Evolutionary conservation across 2,329 filamentous ascomycete species (phyloP).

Genomic region (Orbilia ellipsospora): DNA sequence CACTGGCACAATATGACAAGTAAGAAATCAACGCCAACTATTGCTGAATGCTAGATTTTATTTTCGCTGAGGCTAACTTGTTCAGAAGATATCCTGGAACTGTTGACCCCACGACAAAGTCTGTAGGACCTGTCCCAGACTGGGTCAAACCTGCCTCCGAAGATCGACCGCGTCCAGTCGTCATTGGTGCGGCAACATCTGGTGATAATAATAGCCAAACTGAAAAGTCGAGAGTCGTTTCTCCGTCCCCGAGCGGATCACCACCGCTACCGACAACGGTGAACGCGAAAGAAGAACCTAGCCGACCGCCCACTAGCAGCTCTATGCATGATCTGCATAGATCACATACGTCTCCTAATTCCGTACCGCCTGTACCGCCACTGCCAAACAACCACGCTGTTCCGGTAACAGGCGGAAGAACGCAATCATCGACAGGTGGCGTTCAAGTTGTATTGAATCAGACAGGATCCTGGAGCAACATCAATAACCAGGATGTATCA

Average conservation of each 20-base stretch:
- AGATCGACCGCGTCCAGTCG: constrained; percentile 41
- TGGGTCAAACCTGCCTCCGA: constrained; percentile 58
- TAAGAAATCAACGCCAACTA: constrained; percentile 63
- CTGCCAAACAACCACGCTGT: constrained; percentile 73
- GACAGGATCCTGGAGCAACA: constrained; percentile 87
- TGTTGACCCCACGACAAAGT: constrained; percentile 59
- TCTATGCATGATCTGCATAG: constrained; percentile 59
- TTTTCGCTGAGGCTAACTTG: constrained; percentile 50
- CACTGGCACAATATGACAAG: constrained; percentile 79
- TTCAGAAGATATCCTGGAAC: constrained; percentile 60
- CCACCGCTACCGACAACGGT: constrained; percentile 58
- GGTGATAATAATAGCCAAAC: constrained; percentile 56
- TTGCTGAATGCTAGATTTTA: neutral
- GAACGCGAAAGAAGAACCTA: constrained; percentile 58
- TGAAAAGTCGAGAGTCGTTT: constrained; percentile 57
- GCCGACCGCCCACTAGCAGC: constrained; percentile 59
- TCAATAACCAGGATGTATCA: constrained; percentile 78
- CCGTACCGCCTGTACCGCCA: constrained; percentile 65
- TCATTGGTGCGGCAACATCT: constrained; percentile 53
- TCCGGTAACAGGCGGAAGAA: constrained; percentile 68
- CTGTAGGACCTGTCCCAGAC: constrained; percentile 58
- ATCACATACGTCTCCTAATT: constrained; percentile 54
- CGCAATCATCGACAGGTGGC: constrained; percentile 69
- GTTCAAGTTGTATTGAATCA: constrained; percentile 92
- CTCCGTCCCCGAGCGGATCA: constrained; percentile 58